These are phyloP conservation scores for Globisporangium emineosum DNA, from an alignment of 352 stramenopile genomes.

Conservation along the genomic window DNA sequence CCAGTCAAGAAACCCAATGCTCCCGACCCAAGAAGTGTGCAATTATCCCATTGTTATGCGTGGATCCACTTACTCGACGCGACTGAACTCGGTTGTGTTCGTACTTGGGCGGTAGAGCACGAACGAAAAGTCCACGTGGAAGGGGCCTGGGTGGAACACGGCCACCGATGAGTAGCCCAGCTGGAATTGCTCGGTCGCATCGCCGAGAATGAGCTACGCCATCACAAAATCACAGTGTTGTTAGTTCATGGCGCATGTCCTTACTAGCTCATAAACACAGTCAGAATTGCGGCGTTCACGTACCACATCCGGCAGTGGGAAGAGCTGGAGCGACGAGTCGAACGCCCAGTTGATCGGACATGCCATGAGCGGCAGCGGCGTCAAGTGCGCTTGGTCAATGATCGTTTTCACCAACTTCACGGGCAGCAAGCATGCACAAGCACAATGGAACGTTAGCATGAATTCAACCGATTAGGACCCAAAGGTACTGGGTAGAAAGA, in stretches of 20 bases:
- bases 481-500: not conserved
- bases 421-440: not conserved
- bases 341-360: slow-evolving; percentile 94
- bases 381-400: slow-evolving; percentile 93
- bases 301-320: slow-evolving; percentile 90
- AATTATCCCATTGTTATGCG: not conserved
- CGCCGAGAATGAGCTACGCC: slow-evolving; percentile 64
- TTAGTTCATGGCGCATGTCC: not conserved
- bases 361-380: slow-evolving; percentile 81
- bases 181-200: slow-evolving; percentile 82
- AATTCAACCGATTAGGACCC: not conserved
- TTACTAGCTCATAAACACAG: not conserved
- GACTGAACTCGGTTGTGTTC: slow-evolving; percentile 82
- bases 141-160: slow-evolving; percentile 77
- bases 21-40: not conserved
- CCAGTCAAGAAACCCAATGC: not conserved
- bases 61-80: slow-evolving; percentile 46
- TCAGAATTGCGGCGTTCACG: not conserved
- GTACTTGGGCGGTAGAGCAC: slow-evolving; percentile 83
- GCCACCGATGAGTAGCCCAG: slow-evolving; percentile 78
- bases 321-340: slow-evolving; percentile 90
- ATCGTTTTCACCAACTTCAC: slow-evolving; percentile 80
- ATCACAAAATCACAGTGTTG: not conserved
- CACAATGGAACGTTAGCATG: not conserved
- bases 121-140: slow-evolving; percentile 85